phyloP scores from a whole-genome alignment of 1,139 yeast genomes.

The Zygosaccharomyces pseudobailii region DNA sequence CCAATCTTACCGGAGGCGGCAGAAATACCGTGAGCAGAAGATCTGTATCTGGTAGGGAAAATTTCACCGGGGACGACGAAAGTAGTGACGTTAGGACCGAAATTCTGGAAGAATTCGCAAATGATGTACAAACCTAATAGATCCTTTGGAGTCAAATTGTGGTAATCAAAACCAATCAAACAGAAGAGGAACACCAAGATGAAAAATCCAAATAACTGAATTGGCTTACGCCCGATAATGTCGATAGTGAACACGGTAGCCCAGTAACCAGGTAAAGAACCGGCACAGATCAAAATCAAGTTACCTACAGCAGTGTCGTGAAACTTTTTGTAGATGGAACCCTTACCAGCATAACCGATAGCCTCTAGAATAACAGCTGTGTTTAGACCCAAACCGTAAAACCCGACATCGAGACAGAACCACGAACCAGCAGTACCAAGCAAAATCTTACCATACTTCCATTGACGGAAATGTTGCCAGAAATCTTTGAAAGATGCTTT shows the following conservation, averaged over 20 bases:
- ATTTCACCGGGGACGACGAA: conserved; percentile 95
- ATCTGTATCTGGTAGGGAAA: conserved; percentile 96
- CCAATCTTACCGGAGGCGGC: conserved; percentile 97
- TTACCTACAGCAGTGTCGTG: conserved; percentile 84
- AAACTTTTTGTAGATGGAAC: conserved; percentile 58
- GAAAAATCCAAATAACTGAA: conserved; percentile 70
- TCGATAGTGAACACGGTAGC: conserved; percentile 70
- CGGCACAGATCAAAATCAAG: conserved; percentile 84
- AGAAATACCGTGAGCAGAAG: conserved; percentile 96
- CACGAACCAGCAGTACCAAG: conserved; percentile 95
- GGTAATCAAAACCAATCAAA: conserved; percentile 70
- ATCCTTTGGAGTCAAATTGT: conserved; percentile 59
- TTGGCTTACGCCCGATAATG: conserved; percentile 72
- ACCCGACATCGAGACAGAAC: conserved; percentile 95
- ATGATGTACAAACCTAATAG: conserved; percentile 69
- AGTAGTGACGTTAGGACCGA: conserved; percentile 95
- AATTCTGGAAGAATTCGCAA: conserved; percentile 81
- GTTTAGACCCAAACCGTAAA: conserved; percentile 83
- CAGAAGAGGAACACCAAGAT: conserved; percentile 61
- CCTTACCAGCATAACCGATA: conserved; percentile 68
- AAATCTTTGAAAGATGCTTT: conserved; percentile 55
- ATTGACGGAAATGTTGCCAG: conserved; percentile 68
- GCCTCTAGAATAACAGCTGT: conserved; percentile 76
- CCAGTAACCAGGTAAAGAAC: conserved; percentile 93
- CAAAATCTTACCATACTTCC: conserved; percentile 82